Conservation (phyloP, 371 early-diverging fungal species). For the Syncephalastrum contaminatum region DNA sequence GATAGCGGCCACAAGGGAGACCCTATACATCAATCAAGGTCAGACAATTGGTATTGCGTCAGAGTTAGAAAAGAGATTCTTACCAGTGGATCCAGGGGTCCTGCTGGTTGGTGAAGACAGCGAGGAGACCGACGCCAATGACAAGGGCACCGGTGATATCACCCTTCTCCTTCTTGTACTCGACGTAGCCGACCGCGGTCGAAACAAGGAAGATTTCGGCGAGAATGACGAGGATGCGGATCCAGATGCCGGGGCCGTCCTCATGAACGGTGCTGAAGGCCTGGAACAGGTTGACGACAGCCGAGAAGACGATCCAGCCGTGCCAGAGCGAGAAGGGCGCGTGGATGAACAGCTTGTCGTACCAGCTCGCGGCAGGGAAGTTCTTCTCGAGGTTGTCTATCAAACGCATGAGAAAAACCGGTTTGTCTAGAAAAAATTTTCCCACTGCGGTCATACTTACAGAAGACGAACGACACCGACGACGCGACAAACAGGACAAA, state of each 20-base stretch:
- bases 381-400: slow-evolving; percentile 51
- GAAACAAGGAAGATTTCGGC: slow-evolving; percentile 56
- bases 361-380: slow-evolving; percentile 41
- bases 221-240: slow-evolving; percentile 50
- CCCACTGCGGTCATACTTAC: slow-evolving; percentile 25
- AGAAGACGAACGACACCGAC: slow-evolving; percentile 51
- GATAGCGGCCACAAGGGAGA: slow-evolving; percentile 53
- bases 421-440: neutral
- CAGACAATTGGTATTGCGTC: slow-evolving; percentile 30
- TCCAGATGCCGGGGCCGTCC: slow-evolving; percentile 46
- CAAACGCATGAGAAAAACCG: slow-evolving; percentile 4
- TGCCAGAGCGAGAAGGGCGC: slow-evolving; percentile 77
- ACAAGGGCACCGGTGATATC: slow-evolving; percentile 63
- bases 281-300: slow-evolving; percentile 62
- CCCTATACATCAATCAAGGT: slow-evolving; percentile 35
- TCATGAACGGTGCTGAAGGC: slow-evolving; percentile 47
- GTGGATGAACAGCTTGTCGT: slow-evolving; percentile 62
- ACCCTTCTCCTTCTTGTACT: slow-evolving; percentile 60
- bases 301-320: slow-evolving; percentile 66
- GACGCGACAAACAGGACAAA: slow-evolving; percentile 46
- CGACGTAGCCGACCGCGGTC: slow-evolving; percentile 68
- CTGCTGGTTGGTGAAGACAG: slow-evolving; percentile 43
- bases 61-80: slow-evolving; percentile 30
- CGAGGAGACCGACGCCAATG: slow-evolving; percentile 51
- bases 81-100: slow-evolving; percentile 48